Conservation (phyloP, 345 rosid species). For the Populus ilicifolia region DNA sequence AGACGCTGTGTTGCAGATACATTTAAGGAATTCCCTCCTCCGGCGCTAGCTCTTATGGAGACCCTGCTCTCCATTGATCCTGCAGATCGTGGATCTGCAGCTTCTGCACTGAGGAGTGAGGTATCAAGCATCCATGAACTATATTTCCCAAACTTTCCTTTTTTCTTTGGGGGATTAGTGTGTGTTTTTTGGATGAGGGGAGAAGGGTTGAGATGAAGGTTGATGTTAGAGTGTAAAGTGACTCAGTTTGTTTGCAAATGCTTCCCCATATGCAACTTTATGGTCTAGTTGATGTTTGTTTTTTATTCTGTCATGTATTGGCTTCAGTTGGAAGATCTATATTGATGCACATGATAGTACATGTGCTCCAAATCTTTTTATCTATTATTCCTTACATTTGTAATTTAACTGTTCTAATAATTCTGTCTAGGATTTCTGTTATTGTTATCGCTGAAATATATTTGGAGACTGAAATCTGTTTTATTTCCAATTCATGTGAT, state of each 20-base stretch:
- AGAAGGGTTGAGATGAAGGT: no score
- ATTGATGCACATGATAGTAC: neutral
- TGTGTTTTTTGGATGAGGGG: no score
- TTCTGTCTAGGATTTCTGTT: neutral
- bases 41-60: constrained; percentile 86
- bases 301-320: neutral
- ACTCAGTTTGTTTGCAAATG: no score
- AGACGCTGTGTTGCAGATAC: constrained; percentile 86
- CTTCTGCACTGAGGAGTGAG: constrained; percentile 74
- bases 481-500: neutral
- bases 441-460: neutral
- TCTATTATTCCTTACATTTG: neutral
- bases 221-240: neutral
- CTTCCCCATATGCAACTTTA: neutral
- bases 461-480: neutral
- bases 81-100: constrained; percentile 84
- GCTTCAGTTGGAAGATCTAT: neutral
- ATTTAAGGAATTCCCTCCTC: constrained; percentile 85
- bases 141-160: neutral
- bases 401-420: neutral
- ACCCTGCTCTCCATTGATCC: constrained; percentile 85
- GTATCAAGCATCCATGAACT: constrained; percentile 34
- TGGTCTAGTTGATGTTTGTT: neutral
- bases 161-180: neutral
- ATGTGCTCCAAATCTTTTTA: neutral